Base-by-base conservation (phyloP, 352 stramenopile species). In the Phytophthora ramorum region DNA sequence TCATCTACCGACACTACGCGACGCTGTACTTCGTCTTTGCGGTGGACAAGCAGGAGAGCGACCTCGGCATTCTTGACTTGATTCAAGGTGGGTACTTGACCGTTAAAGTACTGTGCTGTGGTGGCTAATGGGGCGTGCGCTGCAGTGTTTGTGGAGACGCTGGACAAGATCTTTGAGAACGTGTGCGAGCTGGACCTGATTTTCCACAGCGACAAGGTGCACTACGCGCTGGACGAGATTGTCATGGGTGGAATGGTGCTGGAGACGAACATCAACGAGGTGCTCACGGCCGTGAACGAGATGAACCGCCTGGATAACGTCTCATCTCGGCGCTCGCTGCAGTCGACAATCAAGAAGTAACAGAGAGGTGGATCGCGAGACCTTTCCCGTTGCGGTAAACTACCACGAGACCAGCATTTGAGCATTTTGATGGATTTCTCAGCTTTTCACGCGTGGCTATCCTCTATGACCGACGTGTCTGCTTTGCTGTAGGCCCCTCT, bases 231-330 rank as follows among this genome's bases (percentile, higher is more conserved):
- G 53, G 98, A 99, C 83, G 98, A 99, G 82, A 99, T 99, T 69
- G 97, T 99, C 41, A 99, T 99, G 97, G 98, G 95, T 13, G 97
- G 98, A 28, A 99, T 99, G 97, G 98, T 99, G 45, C 84, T 99
- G 26, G 97, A 99, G 78, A 99, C 97, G 30, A 99, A 99, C 88
- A 99, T 99, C 77, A 97, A 97, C 72, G 81, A 97, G 47, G 97
- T 99, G 66, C 82, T 99, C 61, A 93, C 94, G 62, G 92, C 96
- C 17, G 96, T 99, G 58, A 98, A 98, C 73, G 97, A 99, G 77
- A 98, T 99, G 87, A 97, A 97, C 61, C 97, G 91, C 58, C 86
- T 98, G 72, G 90, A 98, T 75, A 86, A 73, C 66, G 69, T 87
- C 62, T 94, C 85, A 20, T 90, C 76, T 54, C 91, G 90, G 78